Conservation (phyloP, 108 stramenopile species). For the Pseudonitzschia pungens region DNA sequence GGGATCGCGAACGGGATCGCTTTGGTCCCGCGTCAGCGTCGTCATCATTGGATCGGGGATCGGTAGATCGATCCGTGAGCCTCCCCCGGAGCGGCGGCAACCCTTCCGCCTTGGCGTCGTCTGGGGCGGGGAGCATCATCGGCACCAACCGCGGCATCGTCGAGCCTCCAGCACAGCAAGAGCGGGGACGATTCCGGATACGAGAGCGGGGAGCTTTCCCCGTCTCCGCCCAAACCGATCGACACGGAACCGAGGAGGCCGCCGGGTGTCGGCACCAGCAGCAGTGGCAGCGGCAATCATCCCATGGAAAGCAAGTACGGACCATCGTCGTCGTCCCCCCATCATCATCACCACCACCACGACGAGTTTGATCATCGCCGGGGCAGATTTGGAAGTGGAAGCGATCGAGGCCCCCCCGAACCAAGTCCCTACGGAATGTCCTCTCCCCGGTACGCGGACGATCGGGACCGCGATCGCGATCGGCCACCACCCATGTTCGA, state of each 20-base stretch:
- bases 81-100: too few species aligned
- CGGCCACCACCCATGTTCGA: slow-evolving; percentile 4
- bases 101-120: not conserved
- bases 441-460: not conserved
- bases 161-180: not conserved
- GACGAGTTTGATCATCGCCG: not conserved
- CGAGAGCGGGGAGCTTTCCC: slow-evolving; percentile 35
- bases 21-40: not conserved
- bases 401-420: too few species aligned
- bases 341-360: too few species aligned
- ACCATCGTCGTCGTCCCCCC: not conserved
- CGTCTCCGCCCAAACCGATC: slow-evolving; percentile 20
- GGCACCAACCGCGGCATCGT: not conserved
- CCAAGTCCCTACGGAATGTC: not conserved
- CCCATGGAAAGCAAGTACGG: not conserved
- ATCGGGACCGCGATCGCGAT: slow-evolving; percentile 13
- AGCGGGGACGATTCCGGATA: slow-evolving; percentile 21
- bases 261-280: not conserved
- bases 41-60: not conserved
- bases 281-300: not conserved
- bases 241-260: not conserved
- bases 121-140: not conserved
- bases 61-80: too few species aligned
- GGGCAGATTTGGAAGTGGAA: too few species aligned
- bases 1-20: not conserved